A percentile compares a stretch with the other conserved stretches of the same genome.
phyloP scores from a whole-genome alignment of 306 rosid species.

The Cucurbita maxima region DNA sequence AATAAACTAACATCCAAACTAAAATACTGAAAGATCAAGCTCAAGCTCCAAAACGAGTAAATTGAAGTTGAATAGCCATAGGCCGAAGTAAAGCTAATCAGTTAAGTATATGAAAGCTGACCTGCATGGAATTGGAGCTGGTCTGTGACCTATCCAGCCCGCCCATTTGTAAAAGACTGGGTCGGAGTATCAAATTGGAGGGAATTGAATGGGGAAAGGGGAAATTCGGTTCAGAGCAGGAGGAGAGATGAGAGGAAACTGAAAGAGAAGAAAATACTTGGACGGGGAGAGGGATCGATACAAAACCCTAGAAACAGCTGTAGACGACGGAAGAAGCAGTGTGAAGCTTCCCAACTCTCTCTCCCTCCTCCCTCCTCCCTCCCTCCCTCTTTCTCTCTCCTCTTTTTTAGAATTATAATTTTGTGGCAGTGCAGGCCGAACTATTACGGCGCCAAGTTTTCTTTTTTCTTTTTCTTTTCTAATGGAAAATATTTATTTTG shows the following conservation, averaged over 20 bases:
- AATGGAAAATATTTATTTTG: too few species aligned
- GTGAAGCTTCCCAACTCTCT: conserved; percentile 19
- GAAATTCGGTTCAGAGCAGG: conserved; percentile 35
- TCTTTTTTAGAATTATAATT: conserved; percentile 5
- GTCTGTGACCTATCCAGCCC: conserved; percentile 68
- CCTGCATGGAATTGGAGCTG: conserved; percentile 85
- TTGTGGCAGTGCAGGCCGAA: not conserved
- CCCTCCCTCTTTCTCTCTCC: not conserved
- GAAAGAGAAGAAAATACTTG: conserved; percentile 20
- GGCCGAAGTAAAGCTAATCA: conserved; percentile 13
- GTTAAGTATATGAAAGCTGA: conserved; percentile 18
- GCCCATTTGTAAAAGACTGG: conserved; percentile 39
- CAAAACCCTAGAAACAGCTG: conserved; percentile 85
- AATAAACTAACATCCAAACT: not conserved
- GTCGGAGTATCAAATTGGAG: not conserved
- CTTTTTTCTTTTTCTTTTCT: too few species aligned
- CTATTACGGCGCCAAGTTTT: not conserved
- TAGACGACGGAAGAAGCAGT: conserved; percentile 36
- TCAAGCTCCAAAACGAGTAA: conserved; percentile 14
- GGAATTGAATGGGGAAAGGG: not conserved
- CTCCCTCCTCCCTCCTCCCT: conserved; percentile 9
- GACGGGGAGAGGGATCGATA: conserved; percentile 25
- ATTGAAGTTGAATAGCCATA: conserved; percentile 12
- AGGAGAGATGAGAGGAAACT: conserved; percentile 17
- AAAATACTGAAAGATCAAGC: conserved; percentile 8